Percentiles rank a stretch among this genome's conserved stretches.
Evolutionary conservation across 1,139 yeast species (phyloP).

Genomic region (Protomyces lactucae-debilis): DNA sequence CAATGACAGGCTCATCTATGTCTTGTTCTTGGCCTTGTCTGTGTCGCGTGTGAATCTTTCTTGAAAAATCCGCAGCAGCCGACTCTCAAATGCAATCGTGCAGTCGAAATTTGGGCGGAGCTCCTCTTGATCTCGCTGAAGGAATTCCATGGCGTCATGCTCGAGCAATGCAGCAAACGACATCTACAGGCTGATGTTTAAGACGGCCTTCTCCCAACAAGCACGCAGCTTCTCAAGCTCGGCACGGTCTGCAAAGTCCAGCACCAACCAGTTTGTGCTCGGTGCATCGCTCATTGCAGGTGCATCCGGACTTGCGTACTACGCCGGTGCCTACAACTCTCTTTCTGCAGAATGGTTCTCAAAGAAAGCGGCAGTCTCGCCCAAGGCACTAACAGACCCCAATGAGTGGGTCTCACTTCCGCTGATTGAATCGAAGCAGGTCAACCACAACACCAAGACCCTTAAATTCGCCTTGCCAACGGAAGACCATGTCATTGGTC

Average conservation of each 20-base stretch:
- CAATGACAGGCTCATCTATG: background rate
- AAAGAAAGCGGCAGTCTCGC: conserved; percentile 12
- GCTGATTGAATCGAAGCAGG: conserved; percentile 52
- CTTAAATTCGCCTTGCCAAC: conserved; percentile 68
- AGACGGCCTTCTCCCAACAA: background rate
- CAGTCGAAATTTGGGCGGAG: background rate
- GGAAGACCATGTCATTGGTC: conserved; percentile 67
- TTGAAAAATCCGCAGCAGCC: background rate
- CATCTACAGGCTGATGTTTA: background rate
- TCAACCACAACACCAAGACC: conserved; percentile 52
- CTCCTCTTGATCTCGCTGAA: too few relatives aligned
- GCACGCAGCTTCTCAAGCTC: background rate
- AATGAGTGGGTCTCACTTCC: conserved; percentile 73
- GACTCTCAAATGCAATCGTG: background rate
- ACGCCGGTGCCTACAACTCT: conserved; percentile 7
- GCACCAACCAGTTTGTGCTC: background rate
- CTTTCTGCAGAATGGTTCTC: conserved; percentile 19
- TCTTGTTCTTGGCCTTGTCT: background rate
- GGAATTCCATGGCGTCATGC: background rate
- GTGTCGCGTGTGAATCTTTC: background rate
- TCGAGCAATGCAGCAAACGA: background rate
- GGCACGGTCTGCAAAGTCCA: background rate
- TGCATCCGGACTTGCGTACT: conserved; percentile 10
- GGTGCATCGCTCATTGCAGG: conserved; percentile 2
- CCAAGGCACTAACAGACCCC: conserved; percentile 28